Evolutionary conservation across 345 rosid genomes (phyloP).

Genomic region (Raphanus sativus): DNA sequence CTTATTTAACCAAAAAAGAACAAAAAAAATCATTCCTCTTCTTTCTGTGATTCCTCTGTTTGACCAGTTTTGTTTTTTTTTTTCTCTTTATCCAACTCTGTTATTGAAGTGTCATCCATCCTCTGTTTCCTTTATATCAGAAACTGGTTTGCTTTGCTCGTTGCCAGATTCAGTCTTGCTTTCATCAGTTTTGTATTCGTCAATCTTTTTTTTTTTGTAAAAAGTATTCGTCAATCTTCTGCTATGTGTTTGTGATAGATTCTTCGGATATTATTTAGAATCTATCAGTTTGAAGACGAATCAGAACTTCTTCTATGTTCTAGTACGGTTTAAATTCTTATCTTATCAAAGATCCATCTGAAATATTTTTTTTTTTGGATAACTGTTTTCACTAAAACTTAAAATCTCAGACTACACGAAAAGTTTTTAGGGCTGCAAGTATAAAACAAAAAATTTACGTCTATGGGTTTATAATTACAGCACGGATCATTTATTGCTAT

Average conservation of each 20-base stretch:
- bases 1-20: too few species aligned
- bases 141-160: slow-evolving; percentile 33
- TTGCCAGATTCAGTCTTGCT: slow-evolving; percentile 38
- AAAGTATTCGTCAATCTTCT: slow-evolving; percentile 23
- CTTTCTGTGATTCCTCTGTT: slow-evolving; percentile 31
- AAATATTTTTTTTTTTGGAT: neutral
- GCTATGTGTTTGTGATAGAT: neutral
- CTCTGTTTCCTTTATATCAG: slow-evolving; percentile 34
- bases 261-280: too few species aligned
- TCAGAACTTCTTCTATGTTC: neutral
- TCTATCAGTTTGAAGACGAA: too few species aligned
- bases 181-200: slow-evolving; percentile 17
- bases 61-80: slow-evolving; percentile 27
- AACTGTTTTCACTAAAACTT: neutral
- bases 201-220: slow-evolving; percentile 25
- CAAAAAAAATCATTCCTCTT: too few species aligned
- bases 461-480: too few species aligned
- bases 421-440: neutral
- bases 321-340: neutral
- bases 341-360: neutral
- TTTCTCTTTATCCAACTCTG: slow-evolving; percentile 36
- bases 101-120: too few species aligned
- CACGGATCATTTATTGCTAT: too few species aligned
- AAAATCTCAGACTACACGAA: neutral
- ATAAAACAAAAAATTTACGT: too few species aligned